Percentiles rank a stretch among this genome's conserved stretches.
Evolutionary conservation across 345 rosid species (phyloP).

Genomic region (Noccaea bulbosa): DNA sequence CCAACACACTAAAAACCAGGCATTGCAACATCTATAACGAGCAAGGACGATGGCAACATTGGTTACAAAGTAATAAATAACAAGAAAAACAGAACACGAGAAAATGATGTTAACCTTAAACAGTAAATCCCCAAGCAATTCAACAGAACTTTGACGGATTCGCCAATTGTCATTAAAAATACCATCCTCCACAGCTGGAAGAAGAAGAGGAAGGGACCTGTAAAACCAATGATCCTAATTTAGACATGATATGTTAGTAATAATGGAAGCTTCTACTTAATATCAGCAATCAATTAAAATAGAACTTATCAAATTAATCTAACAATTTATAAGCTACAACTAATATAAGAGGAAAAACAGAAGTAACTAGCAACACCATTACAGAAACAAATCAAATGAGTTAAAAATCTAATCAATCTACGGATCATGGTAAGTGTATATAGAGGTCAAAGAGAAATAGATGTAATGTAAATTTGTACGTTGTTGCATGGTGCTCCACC

Average conservation of each 20-base stretch:
- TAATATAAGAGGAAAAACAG: not conserved
- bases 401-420: constrained; percentile 9
- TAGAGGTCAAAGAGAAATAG: constrained; percentile 3
- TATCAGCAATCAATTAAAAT: not conserved
- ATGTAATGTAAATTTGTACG: constrained; percentile 50
- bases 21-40: constrained; percentile 21
- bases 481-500: constrained; percentile 97
- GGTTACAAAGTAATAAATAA: constrained; percentile 17
- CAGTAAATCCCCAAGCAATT: constrained; percentile 91
- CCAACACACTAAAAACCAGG: constrained; percentile 5
- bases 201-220: constrained; percentile 96
- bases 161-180: constrained; percentile 98
- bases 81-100: constrained; percentile 10
- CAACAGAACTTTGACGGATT: constrained; percentile 98
- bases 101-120: constrained; percentile 64
- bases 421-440: constrained; percentile 12
- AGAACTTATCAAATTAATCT: not conserved
- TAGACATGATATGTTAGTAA: not conserved
- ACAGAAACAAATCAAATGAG: constrained; percentile 17
- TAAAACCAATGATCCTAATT: constrained; percentile 12
- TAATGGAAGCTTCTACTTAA: constrained; percentile 5
- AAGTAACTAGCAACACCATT: constrained; percentile 5
- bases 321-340: constrained; percentile 6
- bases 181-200: constrained; percentile 99
- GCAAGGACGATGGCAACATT: constrained; percentile 13